Base-by-base conservation (phyloP, 2,329 filamentous ascomycete species). In the Cytospora mali region DNA sequence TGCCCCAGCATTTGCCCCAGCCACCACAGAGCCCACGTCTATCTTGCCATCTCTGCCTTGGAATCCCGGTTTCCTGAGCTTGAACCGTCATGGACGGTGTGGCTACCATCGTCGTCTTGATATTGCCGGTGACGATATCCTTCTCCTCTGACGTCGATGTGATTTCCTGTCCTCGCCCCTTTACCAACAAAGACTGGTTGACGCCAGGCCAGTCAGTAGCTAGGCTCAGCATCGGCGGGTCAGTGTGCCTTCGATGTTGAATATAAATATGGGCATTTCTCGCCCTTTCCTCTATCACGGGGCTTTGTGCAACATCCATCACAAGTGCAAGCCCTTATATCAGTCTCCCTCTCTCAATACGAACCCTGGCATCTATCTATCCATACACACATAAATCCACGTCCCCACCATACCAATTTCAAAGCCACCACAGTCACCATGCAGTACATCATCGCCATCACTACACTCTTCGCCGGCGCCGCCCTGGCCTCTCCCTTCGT, bases 401-500 rank as follows among this genome's bases (percentile, higher is more conserved):
- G n/a, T 13, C 48, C 6, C 18, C 4, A 3, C 14, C 18, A 55
- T 25, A n/a, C 9, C 39, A 29, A n/a, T 25, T 29, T 13, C 28
- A 4, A 11, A 39, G 10, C 16, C 9, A 50, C 55, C 29, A 14
- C 39, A 48, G 5, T 31, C 62, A 66, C 48, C 10, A 66, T 66
- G 64, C 54, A 64, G 58, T 62, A 53, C 46, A 33, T 56, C 51
- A 53, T 53, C 55, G 16, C 57, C 55, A 25, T 62, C 55, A 52
- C 55, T n/a, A 53, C 58, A 31, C 46, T 64, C 55, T 56, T 64
- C 25, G 39, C 62, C 39, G 52, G 62, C 58, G 25, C 46, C 21
- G 50, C 46, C 52, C 21, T 54, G 39, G 59, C 64, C 54, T 54
- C 73, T 33, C 70, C 74, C 10, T 70, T 72, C 6, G 66, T 69